A percentile compares a stretch with the other conserved stretches of the same genome.
Evolutionary conservation across 1,284 basidiomycete species (phyloP).

Genomic region (Sutorius eximius): DNA sequence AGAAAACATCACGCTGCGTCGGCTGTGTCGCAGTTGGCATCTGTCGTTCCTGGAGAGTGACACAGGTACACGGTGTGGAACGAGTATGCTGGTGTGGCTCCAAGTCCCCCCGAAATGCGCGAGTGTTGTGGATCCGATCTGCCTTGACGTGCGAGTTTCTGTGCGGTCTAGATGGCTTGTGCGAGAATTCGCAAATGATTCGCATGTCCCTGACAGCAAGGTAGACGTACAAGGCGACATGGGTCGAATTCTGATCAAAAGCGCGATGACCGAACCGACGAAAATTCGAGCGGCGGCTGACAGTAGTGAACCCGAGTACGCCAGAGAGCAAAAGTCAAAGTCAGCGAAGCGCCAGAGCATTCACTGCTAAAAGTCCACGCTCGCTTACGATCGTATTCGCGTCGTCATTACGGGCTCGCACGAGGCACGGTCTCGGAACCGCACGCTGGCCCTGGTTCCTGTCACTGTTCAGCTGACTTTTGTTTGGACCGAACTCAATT

Average conservation of each 20-base stretch:
- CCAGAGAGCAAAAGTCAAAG: neutral
- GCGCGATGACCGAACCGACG: neutral
- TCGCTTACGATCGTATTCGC: neutral
- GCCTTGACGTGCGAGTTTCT: neutral
- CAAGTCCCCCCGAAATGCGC: neutral
- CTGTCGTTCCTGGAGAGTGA: neutral
- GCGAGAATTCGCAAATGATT: neutral
- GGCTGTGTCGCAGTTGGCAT: too few species aligned
- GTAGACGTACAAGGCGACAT: neutral
- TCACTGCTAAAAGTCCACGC: neutral
- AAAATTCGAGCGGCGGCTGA: neutral
- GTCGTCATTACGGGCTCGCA: neutral
- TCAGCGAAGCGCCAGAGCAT: neutral
- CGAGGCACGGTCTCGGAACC: neutral
- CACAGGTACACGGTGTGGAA: neutral
- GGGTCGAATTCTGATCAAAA: neutral
- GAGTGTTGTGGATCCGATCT: neutral
- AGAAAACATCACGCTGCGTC: too few species aligned
- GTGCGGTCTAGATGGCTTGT: neutral
- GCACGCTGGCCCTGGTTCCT: neutral
- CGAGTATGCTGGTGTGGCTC: neutral
- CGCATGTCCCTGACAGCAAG: neutral
- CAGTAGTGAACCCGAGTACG: neutral
- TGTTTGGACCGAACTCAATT: neutral
- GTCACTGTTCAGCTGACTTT: neutral